Evolutionary conservation across 352 stramenopile genomes (phyloP).

Genomic region (Thalassiosira livingstoniorum): DNA sequence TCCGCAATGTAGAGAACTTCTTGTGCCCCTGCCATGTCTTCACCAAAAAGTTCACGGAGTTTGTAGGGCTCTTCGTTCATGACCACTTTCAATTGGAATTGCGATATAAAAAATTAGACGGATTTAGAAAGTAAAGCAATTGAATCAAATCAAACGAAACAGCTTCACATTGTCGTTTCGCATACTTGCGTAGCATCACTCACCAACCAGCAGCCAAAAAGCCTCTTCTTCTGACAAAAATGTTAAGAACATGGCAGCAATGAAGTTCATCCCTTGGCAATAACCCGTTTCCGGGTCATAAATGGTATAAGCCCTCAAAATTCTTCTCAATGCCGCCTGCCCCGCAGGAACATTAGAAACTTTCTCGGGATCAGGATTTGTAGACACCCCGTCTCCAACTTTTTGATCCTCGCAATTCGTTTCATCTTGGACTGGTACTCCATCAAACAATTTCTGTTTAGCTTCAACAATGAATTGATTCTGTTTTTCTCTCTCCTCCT

Average conservation of each 20-base stretch:
- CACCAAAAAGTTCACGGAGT: conserved; percentile 74
- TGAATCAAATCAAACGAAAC: background rate
- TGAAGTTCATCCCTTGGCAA: conserved; percentile 89
- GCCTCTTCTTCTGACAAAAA: conserved; percentile 90
- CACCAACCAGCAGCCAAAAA: conserved; percentile 84
- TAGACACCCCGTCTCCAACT: conserved; percentile 75
- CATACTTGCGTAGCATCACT: no score
- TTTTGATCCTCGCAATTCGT: conserved; percentile 8
- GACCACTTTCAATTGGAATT: conserved; percentile 45
- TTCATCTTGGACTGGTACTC: conserved; percentile 30
- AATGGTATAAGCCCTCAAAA: conserved; percentile 92
- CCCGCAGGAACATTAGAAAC: background rate
- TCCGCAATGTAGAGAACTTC: conserved; percentile 76
- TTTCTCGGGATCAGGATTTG: background rate
- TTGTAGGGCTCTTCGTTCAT: conserved; percentile 78
- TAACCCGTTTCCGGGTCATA: conserved; percentile 89
- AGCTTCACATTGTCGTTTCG: background rate
- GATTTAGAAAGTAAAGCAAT: background rate
- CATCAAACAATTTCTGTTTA: background rate
- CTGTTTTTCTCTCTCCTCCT: background rate
- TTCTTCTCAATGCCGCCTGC: conserved; percentile 87
- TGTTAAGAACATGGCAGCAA: conserved; percentile 90
- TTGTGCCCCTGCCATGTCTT: conserved; percentile 75
- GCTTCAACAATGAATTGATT: background rate
- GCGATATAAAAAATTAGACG: background rate